A percentile compares a stretch with the other conserved stretches of the same genome.
phyloP scores from a whole-genome alignment of 2,329 filamentous ascomycete genomes.

The Ophiostoma australiae region DNA sequence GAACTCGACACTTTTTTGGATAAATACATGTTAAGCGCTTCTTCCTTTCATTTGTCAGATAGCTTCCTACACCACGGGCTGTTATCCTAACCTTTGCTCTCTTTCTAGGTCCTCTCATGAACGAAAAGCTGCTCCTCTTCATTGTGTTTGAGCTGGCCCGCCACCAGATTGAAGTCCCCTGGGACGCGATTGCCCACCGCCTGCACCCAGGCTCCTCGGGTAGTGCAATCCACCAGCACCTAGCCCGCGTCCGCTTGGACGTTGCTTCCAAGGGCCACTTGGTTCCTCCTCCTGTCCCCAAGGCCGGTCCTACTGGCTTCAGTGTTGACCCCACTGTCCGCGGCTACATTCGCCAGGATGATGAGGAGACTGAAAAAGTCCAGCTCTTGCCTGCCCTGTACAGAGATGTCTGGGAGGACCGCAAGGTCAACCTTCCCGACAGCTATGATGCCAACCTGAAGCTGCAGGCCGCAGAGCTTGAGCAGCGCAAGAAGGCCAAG shows the following conservation, averaged over 20 bases:
- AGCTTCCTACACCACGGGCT: not conserved
- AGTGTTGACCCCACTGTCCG: not conserved
- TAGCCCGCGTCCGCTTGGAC: not conserved
- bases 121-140: not conserved
- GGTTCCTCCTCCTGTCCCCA: not conserved
- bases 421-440: slow-evolving; percentile 8
- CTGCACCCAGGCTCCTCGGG: not conserved
- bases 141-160: not conserved
- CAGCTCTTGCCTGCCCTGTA: not conserved
- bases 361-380: not conserved
- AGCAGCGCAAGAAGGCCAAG: not conserved
- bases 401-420: not conserved
- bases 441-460: not conserved
- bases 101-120: slow-evolving; percentile 1
- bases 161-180: slow-evolving; percentile 1
- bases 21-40: not conserved
- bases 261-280: not conserved
- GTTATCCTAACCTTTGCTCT: not conserved
- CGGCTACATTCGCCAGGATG: not conserved
- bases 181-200: not conserved
- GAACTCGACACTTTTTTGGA: not conserved
- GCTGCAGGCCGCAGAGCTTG: not conserved
- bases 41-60: not conserved
- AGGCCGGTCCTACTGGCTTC: not conserved
- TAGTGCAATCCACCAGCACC: not conserved